These are phyloP conservation scores for Neophaeococcomyces aloes DNA, from an alignment of 2,329 filamentous ascomycete species.

Conservation along the genomic window DNA sequence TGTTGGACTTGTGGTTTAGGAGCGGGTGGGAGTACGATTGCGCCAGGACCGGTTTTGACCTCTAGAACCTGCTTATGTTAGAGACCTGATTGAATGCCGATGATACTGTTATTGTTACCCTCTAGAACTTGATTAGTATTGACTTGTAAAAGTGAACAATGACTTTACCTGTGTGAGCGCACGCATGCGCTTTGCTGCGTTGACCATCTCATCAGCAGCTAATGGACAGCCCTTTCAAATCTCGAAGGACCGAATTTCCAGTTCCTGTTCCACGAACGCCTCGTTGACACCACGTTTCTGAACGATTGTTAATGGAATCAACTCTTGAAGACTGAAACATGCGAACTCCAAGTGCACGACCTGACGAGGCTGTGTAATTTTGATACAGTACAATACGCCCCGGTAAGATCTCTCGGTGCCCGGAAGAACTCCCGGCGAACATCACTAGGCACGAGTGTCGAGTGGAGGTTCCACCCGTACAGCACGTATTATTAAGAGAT, in stretches of 20 bases:
- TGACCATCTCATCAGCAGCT: conserved; percentile 30
- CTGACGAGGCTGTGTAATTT: too few species aligned
- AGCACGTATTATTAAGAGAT: too few species aligned
- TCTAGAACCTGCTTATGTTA: conserved; percentile 51
- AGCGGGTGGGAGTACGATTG: conserved; percentile 58
- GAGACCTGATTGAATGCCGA: conserved; percentile 6
- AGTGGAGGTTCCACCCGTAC: too few species aligned
- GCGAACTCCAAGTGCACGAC: too few species aligned
- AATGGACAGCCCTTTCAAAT: background rate
- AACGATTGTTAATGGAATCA: too few species aligned
- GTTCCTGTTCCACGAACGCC: background rate
- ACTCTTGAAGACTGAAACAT: too few species aligned
- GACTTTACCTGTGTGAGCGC: conserved; percentile 57
- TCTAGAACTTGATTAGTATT: conserved; percentile 6
- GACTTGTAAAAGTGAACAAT: conserved; percentile 17
- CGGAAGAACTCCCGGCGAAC: too few species aligned
- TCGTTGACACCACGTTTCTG: too few species aligned
- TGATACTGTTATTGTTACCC: conserved; percentile 14
- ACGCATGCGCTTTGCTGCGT: conserved; percentile 55
- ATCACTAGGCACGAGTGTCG: too few species aligned
- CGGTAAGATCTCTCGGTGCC: too few species aligned
- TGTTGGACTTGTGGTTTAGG: conserved; percentile 32
- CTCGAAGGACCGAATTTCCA: background rate
- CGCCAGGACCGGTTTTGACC: conserved; percentile 71
- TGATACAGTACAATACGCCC: too few species aligned